Evolutionary conservation across 768 basidiomycete species (phyloP), one percentile per base, ranked within the genome.

Genomic region (Termitomyces sp.): DNA sequence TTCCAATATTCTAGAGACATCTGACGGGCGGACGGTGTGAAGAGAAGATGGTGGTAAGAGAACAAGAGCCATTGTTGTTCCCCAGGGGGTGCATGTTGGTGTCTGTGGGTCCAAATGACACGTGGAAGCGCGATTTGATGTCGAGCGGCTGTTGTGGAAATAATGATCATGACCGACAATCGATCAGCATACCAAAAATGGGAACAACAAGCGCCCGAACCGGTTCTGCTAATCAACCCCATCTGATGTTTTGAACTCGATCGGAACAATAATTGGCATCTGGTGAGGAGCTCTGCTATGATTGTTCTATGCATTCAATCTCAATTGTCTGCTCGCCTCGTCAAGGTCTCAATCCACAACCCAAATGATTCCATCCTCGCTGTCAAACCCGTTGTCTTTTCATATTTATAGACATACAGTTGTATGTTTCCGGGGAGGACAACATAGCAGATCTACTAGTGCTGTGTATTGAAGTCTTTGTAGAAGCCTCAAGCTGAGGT

Each of bases 91-190:
- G 21, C 46, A 39, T 48, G 47, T 43, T 50, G 55, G 55, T 21
- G 30, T 50, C 7, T 56, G 55, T 56, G 48, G 55, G 55, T 56
- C 55, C 55, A 50, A 40, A 40, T 12, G 30, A 41, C 55, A 56
- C 55, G 55, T 56, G 55, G 34, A 16, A 27, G 48, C 46, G 48
- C 40, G 48, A 25, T 47, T 47, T 49, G 54, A 55, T 46, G 37
- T 39, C 23, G 32, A 54, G 53, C n/a, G 32, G 14, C 45, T 46
- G 23, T 54, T 54, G 17, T 35, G 40, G n/a, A 19, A 37, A 21
- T 21, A 21, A 14, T 6, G 7, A 8, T 21, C 34, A 14, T 6
- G 7, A 8, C 47, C 35, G 23, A 50, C 43, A 23, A 44, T 44
- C 43, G 43, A 44, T 44, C 43, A 12, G 14, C 34, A 16, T 10